Conservation (phyloP, 805 yeast genomes). For the Monosporozyma solicola region DNA sequence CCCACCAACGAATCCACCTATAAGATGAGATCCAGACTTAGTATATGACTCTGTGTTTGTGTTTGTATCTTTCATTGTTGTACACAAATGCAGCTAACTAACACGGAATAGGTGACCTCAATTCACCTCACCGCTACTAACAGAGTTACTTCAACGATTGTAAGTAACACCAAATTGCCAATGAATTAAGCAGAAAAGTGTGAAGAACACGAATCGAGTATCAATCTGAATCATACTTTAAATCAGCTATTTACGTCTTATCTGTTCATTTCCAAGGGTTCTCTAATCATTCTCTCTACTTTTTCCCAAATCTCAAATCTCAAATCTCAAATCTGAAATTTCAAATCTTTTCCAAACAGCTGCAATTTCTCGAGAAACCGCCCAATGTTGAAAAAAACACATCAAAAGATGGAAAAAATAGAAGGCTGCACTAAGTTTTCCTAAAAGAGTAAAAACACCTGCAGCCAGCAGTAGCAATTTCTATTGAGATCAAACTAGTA, state of each 20-base stretch:
- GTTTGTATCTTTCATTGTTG: background rate
- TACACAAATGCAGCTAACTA: background rate
- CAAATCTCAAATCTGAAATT: background rate
- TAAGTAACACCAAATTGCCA: too few relatives aligned
- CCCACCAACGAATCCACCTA: conserved; percentile 83
- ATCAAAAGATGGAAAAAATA: background rate
- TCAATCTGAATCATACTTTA: background rate
- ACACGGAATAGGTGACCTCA: too few relatives aligned
- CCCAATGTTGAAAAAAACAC: too few relatives aligned
- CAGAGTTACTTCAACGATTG: too few relatives aligned
- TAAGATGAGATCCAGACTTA: conserved; percentile 39
- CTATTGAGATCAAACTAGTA: background rate
- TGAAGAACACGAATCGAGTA: background rate
- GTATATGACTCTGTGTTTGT: background rate
- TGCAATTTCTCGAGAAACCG: too few relatives aligned
- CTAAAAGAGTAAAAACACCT: background rate
- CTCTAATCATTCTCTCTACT: background rate
- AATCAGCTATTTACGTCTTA: background rate
- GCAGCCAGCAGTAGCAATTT: background rate
- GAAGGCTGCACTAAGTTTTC: background rate
- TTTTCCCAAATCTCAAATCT: background rate
- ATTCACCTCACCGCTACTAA: too few relatives aligned
- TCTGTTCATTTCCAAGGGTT: background rate
- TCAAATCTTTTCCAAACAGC: too few relatives aligned
- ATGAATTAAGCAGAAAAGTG: background rate